A percentile compares a stretch with the other conserved stretches of the same genome.
Evolutionary conservation across 2,329 filamentous ascomycete species (phyloP).

Genomic region (Paramyrothecium roridum): DNA sequence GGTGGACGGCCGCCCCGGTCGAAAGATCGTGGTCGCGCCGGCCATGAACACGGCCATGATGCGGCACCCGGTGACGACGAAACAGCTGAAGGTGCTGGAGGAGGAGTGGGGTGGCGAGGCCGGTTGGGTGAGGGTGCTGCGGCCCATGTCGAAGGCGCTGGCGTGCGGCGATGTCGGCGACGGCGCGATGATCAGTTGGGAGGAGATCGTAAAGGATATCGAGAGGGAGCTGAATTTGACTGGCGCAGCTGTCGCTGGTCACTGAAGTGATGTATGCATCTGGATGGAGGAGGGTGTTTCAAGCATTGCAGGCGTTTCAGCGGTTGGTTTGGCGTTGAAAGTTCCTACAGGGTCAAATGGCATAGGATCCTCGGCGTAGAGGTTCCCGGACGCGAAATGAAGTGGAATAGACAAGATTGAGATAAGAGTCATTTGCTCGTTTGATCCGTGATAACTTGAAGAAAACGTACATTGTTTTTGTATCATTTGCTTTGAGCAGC

Average conservation of each 20-base stretch:
- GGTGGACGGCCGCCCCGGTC: constrained; percentile 51
- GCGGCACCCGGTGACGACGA: constrained; percentile 75
- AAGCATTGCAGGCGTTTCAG: not conserved
- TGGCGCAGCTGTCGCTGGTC: constrained; percentile 3
- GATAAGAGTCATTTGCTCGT: too few species aligned
- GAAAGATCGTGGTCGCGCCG: constrained; percentile 71
- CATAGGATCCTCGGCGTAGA: too few species aligned
- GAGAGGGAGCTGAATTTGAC: constrained; percentile 44
- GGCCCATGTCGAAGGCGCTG: constrained; percentile 71
- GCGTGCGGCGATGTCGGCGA: constrained; percentile 83
- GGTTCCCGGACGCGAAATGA: too few species aligned
- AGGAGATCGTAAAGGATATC: constrained; percentile 65
- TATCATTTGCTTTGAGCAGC: too few species aligned
- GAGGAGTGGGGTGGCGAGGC: constrained; percentile 66
- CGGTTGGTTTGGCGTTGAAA: too few species aligned
- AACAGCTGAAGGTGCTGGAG: constrained; percentile 66
- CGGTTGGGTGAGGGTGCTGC: constrained; percentile 62
- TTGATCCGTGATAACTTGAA: too few species aligned
- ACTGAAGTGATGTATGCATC: not conserved
- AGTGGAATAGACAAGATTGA: too few species aligned
- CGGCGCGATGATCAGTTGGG: constrained; percentile 83
- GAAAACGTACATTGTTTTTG: too few species aligned
- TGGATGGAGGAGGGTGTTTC: not conserved
- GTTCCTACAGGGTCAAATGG: too few species aligned
- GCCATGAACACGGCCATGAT: constrained; percentile 94